Evolutionary conservation across 1,284 basidiomycete genomes (phyloP).

Genomic region (Trametes pubescens): DNA sequence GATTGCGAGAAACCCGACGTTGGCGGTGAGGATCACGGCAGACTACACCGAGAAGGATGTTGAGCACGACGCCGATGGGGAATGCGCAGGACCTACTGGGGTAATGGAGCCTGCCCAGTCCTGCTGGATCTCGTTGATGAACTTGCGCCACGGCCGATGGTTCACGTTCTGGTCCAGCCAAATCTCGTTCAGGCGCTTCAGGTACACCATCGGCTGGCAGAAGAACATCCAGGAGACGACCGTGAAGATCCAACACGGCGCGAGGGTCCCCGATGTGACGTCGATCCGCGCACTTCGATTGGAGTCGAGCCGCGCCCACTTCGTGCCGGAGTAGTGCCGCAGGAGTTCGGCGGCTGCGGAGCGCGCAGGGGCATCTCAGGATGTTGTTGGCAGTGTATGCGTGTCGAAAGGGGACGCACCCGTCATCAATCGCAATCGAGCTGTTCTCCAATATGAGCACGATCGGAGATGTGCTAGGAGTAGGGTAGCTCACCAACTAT

Average conservation of each 20-base stretch:
- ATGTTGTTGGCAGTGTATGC: too few relatives aligned
- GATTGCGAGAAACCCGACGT: conserved; percentile 51
- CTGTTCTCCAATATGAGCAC: background rate
- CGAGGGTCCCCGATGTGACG: background rate
- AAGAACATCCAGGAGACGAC: conserved; percentile 36
- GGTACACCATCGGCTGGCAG: conserved; percentile 35
- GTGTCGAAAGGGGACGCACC: background rate
- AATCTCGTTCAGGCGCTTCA: conserved; percentile 35
- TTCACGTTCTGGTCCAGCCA: conserved; percentile 40
- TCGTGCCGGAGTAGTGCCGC: conserved; percentile 35
- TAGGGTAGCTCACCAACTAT: background rate
- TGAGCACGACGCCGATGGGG: background rate
- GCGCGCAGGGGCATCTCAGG: background rate
- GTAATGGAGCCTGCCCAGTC: conserved; percentile 42
- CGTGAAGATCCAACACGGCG: conserved; percentile 28
- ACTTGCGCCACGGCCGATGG: conserved; percentile 36
- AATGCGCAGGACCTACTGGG: conserved; percentile 35
- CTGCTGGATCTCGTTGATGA: conserved; percentile 34
- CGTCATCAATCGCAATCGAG: background rate
- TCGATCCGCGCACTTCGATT: conserved; percentile 24
- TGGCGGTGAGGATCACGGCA: conserved; percentile 51
- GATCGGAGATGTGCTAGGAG: background rate
- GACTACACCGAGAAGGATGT: conserved; percentile 38
- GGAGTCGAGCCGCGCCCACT: conserved; percentile 35
- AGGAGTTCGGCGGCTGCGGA: conserved; percentile 28